Percentiles rank a stretch among this genome's conserved stretches.
These are phyloP conservation scores for Auriscalpium vulgare DNA, from an alignment of 768 basidiomycete genomes.

Conservation along the genomic window DNA sequence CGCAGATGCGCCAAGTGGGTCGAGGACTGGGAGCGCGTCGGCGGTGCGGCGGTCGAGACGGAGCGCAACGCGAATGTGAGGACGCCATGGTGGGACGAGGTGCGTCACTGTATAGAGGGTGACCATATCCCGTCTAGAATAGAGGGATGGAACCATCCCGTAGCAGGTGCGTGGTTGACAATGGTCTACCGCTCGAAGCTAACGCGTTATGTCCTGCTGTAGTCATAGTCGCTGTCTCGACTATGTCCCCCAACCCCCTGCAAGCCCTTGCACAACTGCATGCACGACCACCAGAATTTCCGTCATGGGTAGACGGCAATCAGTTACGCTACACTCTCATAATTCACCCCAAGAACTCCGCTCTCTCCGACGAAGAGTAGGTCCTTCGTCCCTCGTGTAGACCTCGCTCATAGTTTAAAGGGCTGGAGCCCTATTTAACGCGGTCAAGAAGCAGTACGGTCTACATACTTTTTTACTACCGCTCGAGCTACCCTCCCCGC, in stretches of 20 bases:
- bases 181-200: neutral
- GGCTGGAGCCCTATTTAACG: slow-evolving; percentile 73
- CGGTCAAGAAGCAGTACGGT: slow-evolving; percentile 82
- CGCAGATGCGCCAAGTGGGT: slow-evolving; percentile 64
- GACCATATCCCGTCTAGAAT: slow-evolving; percentile 62
- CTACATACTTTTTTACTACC: slow-evolving; percentile 67
- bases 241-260: slow-evolving; percentile 71
- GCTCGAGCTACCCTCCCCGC: slow-evolving; percentile 51
- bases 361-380: slow-evolving; percentile 73
- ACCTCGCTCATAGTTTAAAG: slow-evolving; percentile 30
- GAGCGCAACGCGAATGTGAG: slow-evolving; percentile 23
- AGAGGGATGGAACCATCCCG: slow-evolving; percentile 86
- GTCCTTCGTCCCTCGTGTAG: slow-evolving; percentile 23
- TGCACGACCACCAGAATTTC: slow-evolving; percentile 56
- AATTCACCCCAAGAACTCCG: slow-evolving; percentile 62
- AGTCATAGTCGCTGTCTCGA: slow-evolving; percentile 82
- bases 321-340: slow-evolving; percentile 70
- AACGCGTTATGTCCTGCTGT: neutral
- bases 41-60: slow-evolving; percentile 23
- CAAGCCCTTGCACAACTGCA: slow-evolving; percentile 75
- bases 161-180: slow-evolving; percentile 46
- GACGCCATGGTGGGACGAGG: slow-evolving; percentile 87
- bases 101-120: slow-evolving; percentile 67
- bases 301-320: slow-evolving; percentile 73
- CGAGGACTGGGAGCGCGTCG: slow-evolving; percentile 46